A percentile compares a stretch with the other conserved stretches of the same genome.
Conservation (phyloP, 140 eudicot genomes). For the Stevia rebaudiana region DNA sequence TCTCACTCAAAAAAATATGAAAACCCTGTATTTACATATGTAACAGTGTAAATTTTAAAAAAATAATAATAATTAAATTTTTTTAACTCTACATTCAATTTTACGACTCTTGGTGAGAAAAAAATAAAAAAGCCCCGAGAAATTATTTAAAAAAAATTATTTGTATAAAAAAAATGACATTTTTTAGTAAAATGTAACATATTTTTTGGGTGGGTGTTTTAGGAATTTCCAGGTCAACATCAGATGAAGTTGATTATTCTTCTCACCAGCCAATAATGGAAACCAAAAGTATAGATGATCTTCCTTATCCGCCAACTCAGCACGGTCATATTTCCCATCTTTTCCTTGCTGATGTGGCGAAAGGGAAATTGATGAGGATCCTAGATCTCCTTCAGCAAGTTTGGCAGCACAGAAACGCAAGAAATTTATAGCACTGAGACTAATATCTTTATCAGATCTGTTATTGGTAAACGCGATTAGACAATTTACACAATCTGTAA, state of each 20-base stretch:
- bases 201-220: too few species aligned
- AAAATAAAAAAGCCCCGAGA: too few species aligned
- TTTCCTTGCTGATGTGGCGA: conserved; percentile 54
- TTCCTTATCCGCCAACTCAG: conserved; percentile 54
- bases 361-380: conserved; percentile 43
- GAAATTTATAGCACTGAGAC: conserved; percentile 91
- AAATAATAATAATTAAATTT: too few species aligned
- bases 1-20: too few species aligned
- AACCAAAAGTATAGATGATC: conserved; percentile 94
- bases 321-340: conserved; percentile 46
- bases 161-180: too few species aligned
- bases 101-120: too few species aligned
- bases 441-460: conserved; percentile 77
- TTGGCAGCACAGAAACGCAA: conserved; percentile 86
- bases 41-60: too few species aligned
- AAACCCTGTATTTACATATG: too few species aligned
- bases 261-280: conserved; percentile 91
- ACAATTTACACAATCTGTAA: conserved; percentile 94
- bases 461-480: conserved; percentile 85
- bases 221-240: not conserved
- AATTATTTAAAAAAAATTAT: too few species aligned
- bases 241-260: not conserved
- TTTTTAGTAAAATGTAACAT: too few species aligned
- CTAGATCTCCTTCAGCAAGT: conserved; percentile 97
- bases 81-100: too few species aligned